These are phyloP conservation scores for Taphrina deformans DNA, from an alignment of 1,139 yeast genomes.

Conservation along the genomic window DNA sequence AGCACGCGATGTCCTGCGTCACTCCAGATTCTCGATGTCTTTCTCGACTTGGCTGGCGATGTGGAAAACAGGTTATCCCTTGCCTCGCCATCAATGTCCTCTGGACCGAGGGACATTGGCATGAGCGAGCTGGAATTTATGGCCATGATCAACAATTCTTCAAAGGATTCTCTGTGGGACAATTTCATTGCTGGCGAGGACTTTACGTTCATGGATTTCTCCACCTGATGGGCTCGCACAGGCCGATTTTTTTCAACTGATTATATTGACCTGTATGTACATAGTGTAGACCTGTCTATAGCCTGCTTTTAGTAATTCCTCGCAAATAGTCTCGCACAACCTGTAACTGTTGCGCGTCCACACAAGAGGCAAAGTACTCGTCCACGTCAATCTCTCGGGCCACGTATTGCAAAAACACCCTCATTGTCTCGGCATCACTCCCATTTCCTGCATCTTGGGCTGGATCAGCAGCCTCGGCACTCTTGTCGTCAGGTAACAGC, in stretches of 20 bases:
- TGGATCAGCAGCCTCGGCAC: not conserved
- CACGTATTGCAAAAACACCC: constrained; percentile 42
- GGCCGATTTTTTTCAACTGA: too few relatives aligned
- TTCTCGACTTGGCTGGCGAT: constrained; percentile 10
- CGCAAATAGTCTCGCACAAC: not conserved
- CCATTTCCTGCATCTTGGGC: constrained; percentile 25
- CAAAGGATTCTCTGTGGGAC: constrained; percentile 14
- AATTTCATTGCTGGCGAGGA: constrained; percentile 26
- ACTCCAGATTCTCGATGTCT: constrained; percentile 13
- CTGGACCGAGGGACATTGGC: not conserved
- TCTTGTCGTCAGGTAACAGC: constrained; percentile 4
- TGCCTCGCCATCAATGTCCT: not conserved
- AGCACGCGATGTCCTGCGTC: constrained; percentile 29
- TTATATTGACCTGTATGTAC: not conserved
- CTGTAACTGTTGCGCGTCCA: not conserved
- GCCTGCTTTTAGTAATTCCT: not conserved
- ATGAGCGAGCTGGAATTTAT: not conserved
- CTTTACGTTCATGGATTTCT: constrained; percentile 16
- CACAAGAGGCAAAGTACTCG: constrained; percentile 14
- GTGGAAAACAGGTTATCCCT: constrained; percentile 6
- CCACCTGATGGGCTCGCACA: not conserved
- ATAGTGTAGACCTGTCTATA: not conserved
- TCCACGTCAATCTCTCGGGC: not conserved
- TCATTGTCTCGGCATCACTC: constrained; percentile 72
- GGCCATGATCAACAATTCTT: constrained; percentile 16